Evolutionary conservation across 2,329 filamentous ascomycete species (phyloP), one percentile per base, ranked within the genome.

Genomic region (Stagonosporopsis cucurbitacearum): DNA sequence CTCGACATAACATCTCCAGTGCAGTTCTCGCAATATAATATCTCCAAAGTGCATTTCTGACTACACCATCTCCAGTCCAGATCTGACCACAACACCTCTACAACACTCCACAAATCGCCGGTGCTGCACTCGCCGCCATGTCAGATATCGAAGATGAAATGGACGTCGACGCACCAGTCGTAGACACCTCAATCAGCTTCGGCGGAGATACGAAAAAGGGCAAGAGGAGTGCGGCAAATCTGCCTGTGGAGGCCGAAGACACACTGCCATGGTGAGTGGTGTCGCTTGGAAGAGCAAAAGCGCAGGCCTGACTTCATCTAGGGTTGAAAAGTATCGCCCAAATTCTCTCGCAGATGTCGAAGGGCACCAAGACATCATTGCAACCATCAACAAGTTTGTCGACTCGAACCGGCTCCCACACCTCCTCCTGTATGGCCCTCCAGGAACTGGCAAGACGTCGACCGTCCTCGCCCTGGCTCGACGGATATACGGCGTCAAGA

Each of bases 251-350:
- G 77, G 92, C 93, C 45, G 91, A 96, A 76, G 95, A 99, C 75
- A 93, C 89, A 62, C 78, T 99, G 17, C 95, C 95, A 78, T 99
- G 95, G 94, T 96, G 73, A 60, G 79, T 55, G 5, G 4, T 6
- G 35, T 15, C 1, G 0, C 8, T 23, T 0, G 2, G 0, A 12
- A 3, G 15, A 13, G 26, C 12, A 11, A 5, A 4, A 2, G 1
- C 1, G n/a, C 17, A 20, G 20, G 45, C 23, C 52, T 69, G 19
- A 65, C 39, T 4, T 11, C 1, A 5, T 3, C 1, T 57, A 92
- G 90, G 93, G 92, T 99, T 8, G 95, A 99, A 74, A 99, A 99
- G 72, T 99, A 98, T 78, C 87, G 95, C 49, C 95, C 95, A 17
- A 88, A 88, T 59, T 92, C 90, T 1, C 86, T 99, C 41, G 86